phyloP scores from a whole-genome alignment of 495 filamentous ascomycete species.

The Neurospora sp. region DNA sequence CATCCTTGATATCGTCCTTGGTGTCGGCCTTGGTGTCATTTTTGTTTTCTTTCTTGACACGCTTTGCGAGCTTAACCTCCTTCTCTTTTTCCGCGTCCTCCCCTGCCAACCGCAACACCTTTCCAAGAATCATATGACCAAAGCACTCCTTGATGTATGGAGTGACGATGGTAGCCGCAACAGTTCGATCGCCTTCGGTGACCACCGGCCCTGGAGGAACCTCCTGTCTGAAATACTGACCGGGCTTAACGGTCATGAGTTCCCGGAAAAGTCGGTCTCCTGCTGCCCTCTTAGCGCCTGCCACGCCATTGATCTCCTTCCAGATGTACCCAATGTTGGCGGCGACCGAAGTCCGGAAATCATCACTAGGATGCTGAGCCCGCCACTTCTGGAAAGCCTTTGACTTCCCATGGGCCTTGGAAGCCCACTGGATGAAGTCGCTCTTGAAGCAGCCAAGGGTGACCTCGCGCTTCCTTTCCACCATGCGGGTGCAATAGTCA shows the following conservation, averaged over 20 bases:
- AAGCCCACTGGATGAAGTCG: constrained; percentile 47
- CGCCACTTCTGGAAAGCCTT: constrained; percentile 40
- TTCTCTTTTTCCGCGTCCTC: neutral
- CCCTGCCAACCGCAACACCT: constrained; percentile 27
- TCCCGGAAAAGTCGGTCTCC: constrained; percentile 38
- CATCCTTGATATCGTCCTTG: neutral
- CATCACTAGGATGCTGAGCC: constrained; percentile 28
- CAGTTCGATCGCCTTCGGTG: neutral
- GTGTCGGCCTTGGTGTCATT: neutral
- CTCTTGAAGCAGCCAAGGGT: constrained; percentile 41
- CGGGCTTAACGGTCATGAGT: constrained; percentile 2
- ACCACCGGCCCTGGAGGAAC: constrained; percentile 4
- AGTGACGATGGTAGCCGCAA: constrained; percentile 50
- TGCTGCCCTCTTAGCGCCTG: constrained; percentile 11
- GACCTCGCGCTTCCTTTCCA: constrained; percentile 23
- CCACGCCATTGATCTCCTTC: constrained; percentile 45
- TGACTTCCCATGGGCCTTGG: constrained; percentile 26
- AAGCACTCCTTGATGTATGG: constrained; percentile 57
- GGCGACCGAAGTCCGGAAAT: constrained; percentile 48
- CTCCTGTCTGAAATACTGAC: constrained; percentile 4
- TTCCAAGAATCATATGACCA: constrained; percentile 48
- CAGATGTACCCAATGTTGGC: constrained; percentile 52
- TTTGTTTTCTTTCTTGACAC: neutral
- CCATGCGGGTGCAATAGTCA: constrained; percentile 42
- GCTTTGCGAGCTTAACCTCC: neutral